Base-by-base conservation (phyloP, 2,329 filamentous ascomycete species). In the Aaosphaeria arxii region DNA sequence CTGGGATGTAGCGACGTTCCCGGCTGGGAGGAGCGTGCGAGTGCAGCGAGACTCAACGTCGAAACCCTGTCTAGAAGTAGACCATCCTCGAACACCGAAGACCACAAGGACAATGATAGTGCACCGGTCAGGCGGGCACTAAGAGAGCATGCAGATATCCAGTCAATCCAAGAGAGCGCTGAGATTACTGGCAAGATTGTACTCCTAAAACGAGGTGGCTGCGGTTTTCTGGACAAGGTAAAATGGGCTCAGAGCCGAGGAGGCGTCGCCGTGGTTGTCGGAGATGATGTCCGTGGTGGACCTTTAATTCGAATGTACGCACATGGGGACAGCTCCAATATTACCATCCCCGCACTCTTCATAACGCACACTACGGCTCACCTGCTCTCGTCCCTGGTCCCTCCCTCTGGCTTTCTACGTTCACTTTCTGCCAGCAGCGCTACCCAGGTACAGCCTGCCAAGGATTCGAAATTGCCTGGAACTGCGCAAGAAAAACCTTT, bases 281-380 rank as follows among this genome's bases (percentile, higher is more conserved):
- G 94, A 29, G 94, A 99, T 69, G 88, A 96, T 68, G 87, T 89
- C 49, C 88, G 89, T 52, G 92, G 92, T 40, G 91, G 91, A 4
- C 88, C 88, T 33, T 75, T 99, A 52, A 89, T 97, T 44, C 94
- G 95, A 59, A 99, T 99, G 94, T 97, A 96, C 69, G 94, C 94
- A n/a, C 85, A 89, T 62, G 94, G 92, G 35, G 91, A 97, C 65
- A 96, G 92, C 4, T 95, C 91, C 32, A 96, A 96, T 62, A 83
- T 97, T 56, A 90, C 90, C 1, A 96, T 99, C 46, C 91, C 94
- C 1, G 89, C 94, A 0, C 79, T 97, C 7, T 99, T 99, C 71
- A 97, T 94, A 0, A 95, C 92, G 0, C 85, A 94, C 59, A 97
- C 91, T 1, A 97, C 92, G 0, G 94, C 94, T 1, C 92, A 96